These are phyloP conservation scores for Globisporangium irregulare DNA, from an alignment of 352 stramenopile species.

Conservation along the genomic window DNA sequence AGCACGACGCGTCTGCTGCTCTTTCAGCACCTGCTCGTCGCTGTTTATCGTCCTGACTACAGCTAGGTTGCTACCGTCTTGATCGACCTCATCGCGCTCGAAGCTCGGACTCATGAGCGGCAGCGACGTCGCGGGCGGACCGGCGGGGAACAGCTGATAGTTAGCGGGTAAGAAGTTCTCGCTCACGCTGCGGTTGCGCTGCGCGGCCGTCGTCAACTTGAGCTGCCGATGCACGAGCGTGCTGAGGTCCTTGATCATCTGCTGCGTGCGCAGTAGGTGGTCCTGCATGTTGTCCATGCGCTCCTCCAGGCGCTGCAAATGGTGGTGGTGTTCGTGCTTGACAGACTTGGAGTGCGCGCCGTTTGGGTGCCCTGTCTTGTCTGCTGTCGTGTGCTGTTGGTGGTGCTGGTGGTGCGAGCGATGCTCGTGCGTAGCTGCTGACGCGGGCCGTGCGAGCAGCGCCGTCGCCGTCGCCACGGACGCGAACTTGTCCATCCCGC, in stretches of 20 bases:
- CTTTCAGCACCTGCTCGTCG: not conserved
- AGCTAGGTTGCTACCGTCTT: not conserved
- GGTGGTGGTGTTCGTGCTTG: constrained; percentile 4
- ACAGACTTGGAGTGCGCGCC: not conserved
- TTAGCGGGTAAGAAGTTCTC: constrained; percentile 26
- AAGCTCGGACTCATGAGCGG: constrained; percentile 4
- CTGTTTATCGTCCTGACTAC: not conserved
- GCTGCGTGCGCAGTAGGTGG: constrained; percentile 38
- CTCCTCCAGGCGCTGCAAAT: constrained; percentile 34
- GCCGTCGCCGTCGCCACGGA: constrained; percentile 12
- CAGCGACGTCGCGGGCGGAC: constrained; percentile 6
- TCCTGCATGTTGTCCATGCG: constrained; percentile 40
- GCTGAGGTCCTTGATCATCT: constrained; percentile 52
- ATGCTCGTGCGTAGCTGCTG: not conserved
- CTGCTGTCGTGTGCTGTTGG: not conserved
- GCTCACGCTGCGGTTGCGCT: constrained; percentile 37
- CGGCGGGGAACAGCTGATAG: constrained; percentile 13
- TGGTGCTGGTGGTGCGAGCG: not conserved
- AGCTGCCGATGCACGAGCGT: constrained; percentile 45
- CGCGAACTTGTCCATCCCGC: constrained; percentile 17
- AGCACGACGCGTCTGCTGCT: not conserved
- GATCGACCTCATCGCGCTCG: not conserved
- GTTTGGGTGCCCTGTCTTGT: not conserved
- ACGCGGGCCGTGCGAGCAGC: constrained; percentile 9
- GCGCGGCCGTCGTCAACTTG: constrained; percentile 26